Percentiles rank a stretch among this genome's conserved stretches.
Conservation (phyloP, 768 basidiomycete genomes). For the Coprinopsis cinerea region DNA sequence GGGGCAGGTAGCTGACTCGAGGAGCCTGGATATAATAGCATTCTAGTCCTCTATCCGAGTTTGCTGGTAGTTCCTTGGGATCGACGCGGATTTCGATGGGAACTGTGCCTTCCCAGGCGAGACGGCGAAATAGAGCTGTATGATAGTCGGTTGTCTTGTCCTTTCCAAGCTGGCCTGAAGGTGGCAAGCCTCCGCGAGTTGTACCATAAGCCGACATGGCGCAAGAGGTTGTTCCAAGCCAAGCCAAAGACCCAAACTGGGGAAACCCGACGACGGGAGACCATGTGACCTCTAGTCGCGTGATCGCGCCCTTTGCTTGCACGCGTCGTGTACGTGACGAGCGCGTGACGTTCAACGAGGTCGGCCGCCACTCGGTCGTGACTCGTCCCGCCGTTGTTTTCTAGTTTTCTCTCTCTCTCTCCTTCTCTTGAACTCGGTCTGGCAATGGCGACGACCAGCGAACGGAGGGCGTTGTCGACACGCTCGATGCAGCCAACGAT, state of each 20-base stretch:
- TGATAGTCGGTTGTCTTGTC: slow-evolving; percentile 43
- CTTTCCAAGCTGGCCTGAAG: slow-evolving; percentile 28
- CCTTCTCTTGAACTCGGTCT: no score
- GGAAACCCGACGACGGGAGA: no score
- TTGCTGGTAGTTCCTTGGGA: slow-evolving; percentile 83
- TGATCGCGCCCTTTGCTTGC: not conserved
- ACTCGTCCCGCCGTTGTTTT: no score
- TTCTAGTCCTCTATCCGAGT: slow-evolving; percentile 84
- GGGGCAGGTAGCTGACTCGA: slow-evolving; percentile 87
- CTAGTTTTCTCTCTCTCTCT: no score
- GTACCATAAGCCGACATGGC: slow-evolving; percentile 50
- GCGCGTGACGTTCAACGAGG: not conserved
- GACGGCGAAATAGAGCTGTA: slow-evolving; percentile 78
- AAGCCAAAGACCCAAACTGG: slow-evolving; percentile 7
- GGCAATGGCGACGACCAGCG: slow-evolving; percentile 5
- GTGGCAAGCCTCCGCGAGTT: slow-evolving; percentile 44
- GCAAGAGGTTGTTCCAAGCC: not conserved
- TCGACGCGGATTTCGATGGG: slow-evolving; percentile 87
- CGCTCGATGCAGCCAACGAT: slow-evolving; percentile 13
- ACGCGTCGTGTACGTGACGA: slow-evolving; percentile 5
- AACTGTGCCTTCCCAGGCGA: slow-evolving; percentile 89
- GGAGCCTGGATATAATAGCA: slow-evolving; percentile 89
- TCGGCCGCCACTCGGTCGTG: no score
- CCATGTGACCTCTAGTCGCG: not conserved
- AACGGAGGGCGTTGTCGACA: not conserved